Conservation (phyloP, 306 rosid species). For the Amphicarpaea edgeworthii region DNA sequence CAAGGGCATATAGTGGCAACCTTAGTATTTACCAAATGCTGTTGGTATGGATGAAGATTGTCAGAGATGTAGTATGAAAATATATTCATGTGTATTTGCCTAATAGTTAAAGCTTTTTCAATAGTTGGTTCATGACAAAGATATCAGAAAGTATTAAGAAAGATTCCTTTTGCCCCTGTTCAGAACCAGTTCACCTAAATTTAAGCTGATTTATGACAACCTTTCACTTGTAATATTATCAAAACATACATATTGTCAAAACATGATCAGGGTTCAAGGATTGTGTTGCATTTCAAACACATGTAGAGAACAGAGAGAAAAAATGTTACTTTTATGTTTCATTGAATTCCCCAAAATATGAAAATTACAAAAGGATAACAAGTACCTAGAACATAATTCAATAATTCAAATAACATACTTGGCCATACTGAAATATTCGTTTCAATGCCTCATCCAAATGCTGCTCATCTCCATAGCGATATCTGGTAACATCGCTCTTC, state of each 20-base stretch:
- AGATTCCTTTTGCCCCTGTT: conserved; percentile 9
- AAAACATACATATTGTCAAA: background rate
- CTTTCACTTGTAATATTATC: no score
- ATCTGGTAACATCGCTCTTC: conserved; percentile 86
- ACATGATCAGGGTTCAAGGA: background rate
- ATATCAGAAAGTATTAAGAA: background rate
- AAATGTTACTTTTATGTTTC: background rate
- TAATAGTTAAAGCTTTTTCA: background rate
- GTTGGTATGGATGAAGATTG: conserved; percentile 15
- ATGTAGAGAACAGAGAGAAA: background rate
- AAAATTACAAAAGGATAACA: background rate
- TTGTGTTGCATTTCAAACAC: conserved; percentile 22
- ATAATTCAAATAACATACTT: conserved; percentile 56
- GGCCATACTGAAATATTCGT: conserved; percentile 95
- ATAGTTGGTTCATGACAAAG: background rate
- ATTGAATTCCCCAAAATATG: conserved; percentile 34
- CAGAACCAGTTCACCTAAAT: no score
- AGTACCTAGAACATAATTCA: conserved; percentile 25
- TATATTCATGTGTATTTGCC: background rate
- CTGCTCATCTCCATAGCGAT: conserved; percentile 96
- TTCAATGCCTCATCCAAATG: conserved; percentile 96
- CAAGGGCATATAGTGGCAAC: conserved; percentile 3
- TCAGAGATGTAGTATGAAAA: background rate
- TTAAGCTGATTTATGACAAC: no score
- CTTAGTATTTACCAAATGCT: conserved; percentile 14